These are phyloP conservation scores for Daldinia eschscholtzii DNA, from an alignment of 2,329 filamentous ascomycete genomes.

Conservation along the genomic window DNA sequence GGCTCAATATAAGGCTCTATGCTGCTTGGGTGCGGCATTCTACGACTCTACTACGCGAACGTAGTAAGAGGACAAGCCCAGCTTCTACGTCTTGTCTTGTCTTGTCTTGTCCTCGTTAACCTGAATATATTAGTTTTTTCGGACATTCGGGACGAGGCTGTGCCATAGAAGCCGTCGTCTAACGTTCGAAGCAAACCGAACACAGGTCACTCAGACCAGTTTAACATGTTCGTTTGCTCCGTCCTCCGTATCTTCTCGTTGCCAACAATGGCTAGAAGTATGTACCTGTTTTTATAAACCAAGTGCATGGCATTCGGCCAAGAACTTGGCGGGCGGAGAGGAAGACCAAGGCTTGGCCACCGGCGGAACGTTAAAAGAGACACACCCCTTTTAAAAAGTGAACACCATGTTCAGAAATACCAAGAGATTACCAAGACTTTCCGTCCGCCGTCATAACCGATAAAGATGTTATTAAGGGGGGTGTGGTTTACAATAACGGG, in stretches of 20 bases:
- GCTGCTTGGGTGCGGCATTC: conserved; percentile 14
- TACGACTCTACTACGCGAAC: conserved; percentile 16
- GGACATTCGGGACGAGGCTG: conserved; percentile 12
- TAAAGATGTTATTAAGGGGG: conserved; percentile 3
- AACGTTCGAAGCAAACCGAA: not conserved
- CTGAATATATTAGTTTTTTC: not conserved
- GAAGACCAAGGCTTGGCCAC: conserved; percentile 52
- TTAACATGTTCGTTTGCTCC: conserved; percentile 1
- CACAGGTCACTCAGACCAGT: not conserved
- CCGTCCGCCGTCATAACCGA: conserved; percentile 41
- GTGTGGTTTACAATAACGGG: conserved; percentile 19
- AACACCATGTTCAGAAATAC: conserved; percentile 37
- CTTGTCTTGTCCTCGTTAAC: not conserved
- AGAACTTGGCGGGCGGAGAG: conserved; percentile 53
- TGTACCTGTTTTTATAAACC: conserved; percentile 13
- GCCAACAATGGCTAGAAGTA: conserved; percentile 25
- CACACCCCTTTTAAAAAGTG: conserved; percentile 33
- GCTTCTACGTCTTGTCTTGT: conserved; percentile 16
- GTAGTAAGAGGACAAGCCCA: conserved; percentile 17
- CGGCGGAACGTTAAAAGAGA: conserved; percentile 43
- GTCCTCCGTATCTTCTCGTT: conserved; percentile 25
- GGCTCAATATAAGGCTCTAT: not conserved
- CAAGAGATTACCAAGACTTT: conserved; percentile 47
- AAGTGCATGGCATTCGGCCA: conserved; percentile 40
- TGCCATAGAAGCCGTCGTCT: conserved; percentile 17